Conservation (phyloP, 2,329 filamentous ascomycete genomes). For the Paramyrothecium sp. region DNA sequence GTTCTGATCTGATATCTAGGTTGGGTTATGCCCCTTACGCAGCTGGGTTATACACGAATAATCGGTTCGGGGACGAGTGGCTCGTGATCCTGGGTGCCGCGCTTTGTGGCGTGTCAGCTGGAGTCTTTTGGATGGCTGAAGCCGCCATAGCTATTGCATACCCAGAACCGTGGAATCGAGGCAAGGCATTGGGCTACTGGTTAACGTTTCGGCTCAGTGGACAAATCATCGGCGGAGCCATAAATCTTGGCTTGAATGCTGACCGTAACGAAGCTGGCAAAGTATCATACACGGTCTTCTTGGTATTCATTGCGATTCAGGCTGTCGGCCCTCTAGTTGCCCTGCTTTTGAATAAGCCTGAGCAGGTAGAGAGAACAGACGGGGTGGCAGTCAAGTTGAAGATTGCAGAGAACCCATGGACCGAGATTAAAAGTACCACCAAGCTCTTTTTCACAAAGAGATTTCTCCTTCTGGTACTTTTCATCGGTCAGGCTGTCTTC, state of each 20-base stretch:
- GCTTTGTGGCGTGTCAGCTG: constrained; percentile 67
- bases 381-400: constrained; percentile 59
- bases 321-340: constrained; percentile 63
- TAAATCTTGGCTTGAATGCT: constrained; percentile 67
- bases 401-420: constrained; percentile 54
- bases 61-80: constrained; percentile 68
- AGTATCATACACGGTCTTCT: constrained; percentile 67
- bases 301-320: constrained; percentile 71
- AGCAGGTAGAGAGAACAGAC: constrained; percentile 63
- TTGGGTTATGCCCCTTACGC: constrained; percentile 71
- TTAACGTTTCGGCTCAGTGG: constrained; percentile 57
- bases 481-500: constrained; percentile 71
- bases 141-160: constrained; percentile 72
- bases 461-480: constrained; percentile 63
- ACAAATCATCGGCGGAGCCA: constrained; percentile 69
- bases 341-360: constrained; percentile 59
- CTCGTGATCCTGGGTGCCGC: constrained; percentile 66
- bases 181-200: constrained; percentile 67
- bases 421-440: constrained; percentile 59
- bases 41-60: constrained; percentile 70
- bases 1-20: constrained; percentile 10
- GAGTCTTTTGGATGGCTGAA: constrained; percentile 75
- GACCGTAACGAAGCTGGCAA: constrained; percentile 56
- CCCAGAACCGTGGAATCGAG: constrained; percentile 67
- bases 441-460: constrained; percentile 58